phyloP scores from a whole-genome alignment of 1,284 basidiomycete species.

The Marasmius tenuissimus region DNA sequence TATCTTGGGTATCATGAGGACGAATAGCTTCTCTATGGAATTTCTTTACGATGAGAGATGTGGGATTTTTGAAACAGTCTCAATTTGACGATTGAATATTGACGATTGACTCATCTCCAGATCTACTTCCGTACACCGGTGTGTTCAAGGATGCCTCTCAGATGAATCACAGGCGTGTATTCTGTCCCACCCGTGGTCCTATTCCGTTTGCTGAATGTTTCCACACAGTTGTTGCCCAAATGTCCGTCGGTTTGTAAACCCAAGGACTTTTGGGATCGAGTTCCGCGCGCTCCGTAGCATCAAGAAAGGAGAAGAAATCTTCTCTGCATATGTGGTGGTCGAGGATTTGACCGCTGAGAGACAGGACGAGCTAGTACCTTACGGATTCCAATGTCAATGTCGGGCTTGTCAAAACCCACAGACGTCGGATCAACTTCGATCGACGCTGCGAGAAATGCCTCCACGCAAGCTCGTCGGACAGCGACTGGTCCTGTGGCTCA shows the following conservation, averaged over 20 bases:
- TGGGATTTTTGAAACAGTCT: not conserved
- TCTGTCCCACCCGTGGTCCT: not conserved
- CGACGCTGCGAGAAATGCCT: not conserved
- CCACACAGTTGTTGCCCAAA: conserved; percentile 5
- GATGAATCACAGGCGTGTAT: conserved; percentile 17
- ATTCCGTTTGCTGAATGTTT: not conserved
- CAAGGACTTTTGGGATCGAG: conserved; percentile 4
- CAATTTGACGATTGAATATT: not conserved
- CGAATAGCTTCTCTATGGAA: conserved; percentile 1
- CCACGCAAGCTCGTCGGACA: not conserved
- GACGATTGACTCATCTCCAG: not conserved
- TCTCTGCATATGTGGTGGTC: not conserved
- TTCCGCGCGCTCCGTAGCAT: conserved; percentile 6
- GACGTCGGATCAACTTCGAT: not conserved
- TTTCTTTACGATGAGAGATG: not conserved
- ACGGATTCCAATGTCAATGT: conserved; percentile 9
- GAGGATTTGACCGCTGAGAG: not conserved
- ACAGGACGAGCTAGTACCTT: conserved; percentile 1
- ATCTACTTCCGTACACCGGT: not conserved
- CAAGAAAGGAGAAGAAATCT: conserved; percentile 8
- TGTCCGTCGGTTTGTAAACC: not conserved
- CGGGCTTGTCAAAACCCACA: not conserved
- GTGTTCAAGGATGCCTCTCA: conserved; percentile 12
- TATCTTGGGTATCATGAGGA: conserved; percentile 4
- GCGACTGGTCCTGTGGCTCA: not conserved